phyloP scores from a whole-genome alignment of 805 yeast species.

The Saturnispora ahearnii region DNA sequence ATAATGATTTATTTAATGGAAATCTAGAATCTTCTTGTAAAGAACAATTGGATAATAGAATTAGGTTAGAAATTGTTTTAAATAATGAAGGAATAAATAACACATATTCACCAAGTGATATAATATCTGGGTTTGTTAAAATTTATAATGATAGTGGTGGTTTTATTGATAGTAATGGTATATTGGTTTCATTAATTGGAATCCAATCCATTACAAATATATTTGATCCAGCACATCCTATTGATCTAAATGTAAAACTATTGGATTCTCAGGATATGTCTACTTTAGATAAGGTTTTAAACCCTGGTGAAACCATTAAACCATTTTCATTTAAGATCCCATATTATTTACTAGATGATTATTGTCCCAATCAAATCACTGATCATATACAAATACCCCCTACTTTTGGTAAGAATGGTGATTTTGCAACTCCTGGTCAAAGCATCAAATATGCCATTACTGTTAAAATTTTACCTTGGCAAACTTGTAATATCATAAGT shows the following conservation, averaged over 20 bases:
- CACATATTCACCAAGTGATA: background rate
- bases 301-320: background rate
- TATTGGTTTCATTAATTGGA: background rate
- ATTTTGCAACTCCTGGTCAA: background rate
- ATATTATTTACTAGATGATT: slow-evolving; percentile 37
- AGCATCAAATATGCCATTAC: background rate
- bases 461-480: background rate
- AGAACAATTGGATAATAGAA: background rate
- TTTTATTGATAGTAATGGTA: background rate
- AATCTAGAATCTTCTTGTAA: background rate
- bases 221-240: background rate
- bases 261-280: background rate
- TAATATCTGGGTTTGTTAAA: background rate
- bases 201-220: slow-evolving; percentile 3
- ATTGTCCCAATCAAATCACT: slow-evolving; percentile 36
- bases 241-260: background rate
- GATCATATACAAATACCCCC: slow-evolving; percentile 33
- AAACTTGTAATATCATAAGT: background rate
- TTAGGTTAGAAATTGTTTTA: background rate
- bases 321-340: slow-evolving; percentile 51
- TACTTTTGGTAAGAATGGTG: slow-evolving; percentile 26
- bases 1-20: background rate
- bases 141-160: background rate
- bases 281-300: background rate
- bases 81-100: background rate